Evolutionary conservation across 108 stramenopile species (phyloP), one percentile per base, ranked within the genome.

Genomic region (Fragilariopsis cylindrus): DNA sequence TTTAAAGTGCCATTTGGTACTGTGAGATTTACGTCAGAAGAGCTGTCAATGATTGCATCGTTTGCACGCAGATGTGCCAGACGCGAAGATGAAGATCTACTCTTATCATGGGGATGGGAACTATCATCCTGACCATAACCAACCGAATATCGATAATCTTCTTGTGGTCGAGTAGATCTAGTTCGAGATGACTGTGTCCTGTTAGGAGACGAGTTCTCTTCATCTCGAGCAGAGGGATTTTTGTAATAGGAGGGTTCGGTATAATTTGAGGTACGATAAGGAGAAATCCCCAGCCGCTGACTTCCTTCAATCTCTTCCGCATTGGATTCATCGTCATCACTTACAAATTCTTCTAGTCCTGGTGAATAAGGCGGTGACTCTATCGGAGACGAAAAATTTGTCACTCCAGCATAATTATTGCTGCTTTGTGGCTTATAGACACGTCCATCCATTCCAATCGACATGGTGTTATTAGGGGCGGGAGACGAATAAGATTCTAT

Each of bases 31-130:
- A 73, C 67, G 8, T 73, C 72, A 2, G 78, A 79, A 6, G 78
- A 66, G 39, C 44, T 54, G 48, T 79, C 78, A 21, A 79, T 71
- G 52, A 79, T 79, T 47, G 78, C 78, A 44, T 54, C 48, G 60
- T 69, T 79, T 49, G 72, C 53, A 15, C 78, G 56, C 18, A 79
- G 65, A 8, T 71, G 18, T 16, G 60, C 44, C 3, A 77, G 60
- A 45, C 65, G 57, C 53, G 66, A 42, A 41, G 63, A 45, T 3
- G 67, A 68, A 13, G 40, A 41, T 50, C 48, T 47, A 48, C 48
- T 55, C 49, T 69, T 49, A 30, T 30, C 30, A 30, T 30, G 30
- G 30, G 30, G 30, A 2, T 30, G 30, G 43, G 12, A 66, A 57
- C 43, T 53, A 15, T 57, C 58, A 47, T 73, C 47, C 8, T 65